Evolutionary conservation across 2,329 filamentous ascomycete species (phyloP).

Genomic region (Scedosporium aurantiacum): DNA sequence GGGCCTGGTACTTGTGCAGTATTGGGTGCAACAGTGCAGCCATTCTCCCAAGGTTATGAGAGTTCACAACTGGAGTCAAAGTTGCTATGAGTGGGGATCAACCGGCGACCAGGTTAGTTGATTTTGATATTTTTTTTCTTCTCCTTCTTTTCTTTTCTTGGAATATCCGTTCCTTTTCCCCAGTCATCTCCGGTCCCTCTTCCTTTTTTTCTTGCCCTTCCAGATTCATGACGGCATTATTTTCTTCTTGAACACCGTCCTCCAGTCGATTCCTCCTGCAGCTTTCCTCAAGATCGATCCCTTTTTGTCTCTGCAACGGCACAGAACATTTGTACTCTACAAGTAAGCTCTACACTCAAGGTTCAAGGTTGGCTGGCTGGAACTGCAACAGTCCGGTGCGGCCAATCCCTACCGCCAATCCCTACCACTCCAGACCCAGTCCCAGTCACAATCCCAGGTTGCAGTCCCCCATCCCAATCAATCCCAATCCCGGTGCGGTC

Average conservation of each 20-base stretch:
- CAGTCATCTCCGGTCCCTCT: neutral
- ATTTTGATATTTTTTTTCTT: neutral
- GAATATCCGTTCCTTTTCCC: neutral
- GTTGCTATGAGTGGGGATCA: conserved; percentile 7
- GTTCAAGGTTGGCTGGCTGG: neutral
- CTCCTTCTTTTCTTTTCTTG: conserved; percentile 8
- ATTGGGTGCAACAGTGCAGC: no score
- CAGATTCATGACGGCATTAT: no score
- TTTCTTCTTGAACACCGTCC: no score
- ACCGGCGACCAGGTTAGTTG: conserved; percentile 3
- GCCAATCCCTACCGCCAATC: conserved; percentile 1
- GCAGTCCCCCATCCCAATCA: neutral
- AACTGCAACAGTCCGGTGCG: no score
- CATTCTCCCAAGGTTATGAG: neutral
- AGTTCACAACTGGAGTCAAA: neutral
- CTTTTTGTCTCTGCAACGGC: no score
- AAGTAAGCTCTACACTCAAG: no score
- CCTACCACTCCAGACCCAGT: neutral
- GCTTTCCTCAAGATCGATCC: no score
- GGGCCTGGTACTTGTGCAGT: neutral
- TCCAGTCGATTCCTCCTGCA: no score
- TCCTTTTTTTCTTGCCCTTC: neutral
- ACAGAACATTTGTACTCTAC: no score
- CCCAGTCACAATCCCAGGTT: neutral
- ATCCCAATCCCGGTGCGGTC: neutral